Conservation (phyloP, 441 rosid genomes). For the Gossypium schwendimanii region DNA sequence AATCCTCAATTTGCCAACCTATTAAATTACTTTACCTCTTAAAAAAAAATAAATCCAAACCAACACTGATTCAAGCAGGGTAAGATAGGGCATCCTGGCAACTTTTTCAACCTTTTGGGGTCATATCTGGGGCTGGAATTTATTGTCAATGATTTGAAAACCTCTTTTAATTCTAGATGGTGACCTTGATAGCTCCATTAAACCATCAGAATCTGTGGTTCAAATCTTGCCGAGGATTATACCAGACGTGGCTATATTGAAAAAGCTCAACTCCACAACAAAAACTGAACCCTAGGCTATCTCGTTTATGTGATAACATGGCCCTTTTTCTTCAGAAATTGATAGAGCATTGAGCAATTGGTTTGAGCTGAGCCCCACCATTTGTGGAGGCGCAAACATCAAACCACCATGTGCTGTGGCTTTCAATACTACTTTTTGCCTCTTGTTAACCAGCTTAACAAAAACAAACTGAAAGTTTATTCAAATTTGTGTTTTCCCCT, state of each 20-base stretch:
- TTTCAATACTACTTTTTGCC: not conserved
- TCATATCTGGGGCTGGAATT: not conserved
- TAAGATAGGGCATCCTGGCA: not conserved
- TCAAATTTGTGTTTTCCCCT: not conserved
- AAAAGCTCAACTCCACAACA: not conserved
- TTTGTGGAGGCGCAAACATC: not conserved
- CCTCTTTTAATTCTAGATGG: not conserved
- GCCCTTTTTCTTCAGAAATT: not conserved
- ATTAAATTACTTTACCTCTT: too few species aligned
- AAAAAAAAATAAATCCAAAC: too few species aligned
- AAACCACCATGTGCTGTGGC: not conserved
- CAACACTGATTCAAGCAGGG: too few species aligned
- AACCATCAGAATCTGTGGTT: constrained; percentile 13
- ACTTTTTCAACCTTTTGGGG: not conserved
- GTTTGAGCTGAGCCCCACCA: not conserved
- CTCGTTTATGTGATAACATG: constrained; percentile 13
- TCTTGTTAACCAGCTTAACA: not conserved
- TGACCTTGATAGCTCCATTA: not conserved
- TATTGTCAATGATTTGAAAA: not conserved
- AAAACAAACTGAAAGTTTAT: not conserved
- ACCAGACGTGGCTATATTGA: constrained; percentile 13
- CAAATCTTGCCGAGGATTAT: not conserved
- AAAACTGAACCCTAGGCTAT: constrained; percentile 9
- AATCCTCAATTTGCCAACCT: too few species aligned
- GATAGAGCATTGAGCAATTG: not conserved